These are phyloP conservation scores for Trematosphaeria pertusa DNA, from an alignment of 2,329 filamentous ascomycete species.

Conservation along the genomic window DNA sequence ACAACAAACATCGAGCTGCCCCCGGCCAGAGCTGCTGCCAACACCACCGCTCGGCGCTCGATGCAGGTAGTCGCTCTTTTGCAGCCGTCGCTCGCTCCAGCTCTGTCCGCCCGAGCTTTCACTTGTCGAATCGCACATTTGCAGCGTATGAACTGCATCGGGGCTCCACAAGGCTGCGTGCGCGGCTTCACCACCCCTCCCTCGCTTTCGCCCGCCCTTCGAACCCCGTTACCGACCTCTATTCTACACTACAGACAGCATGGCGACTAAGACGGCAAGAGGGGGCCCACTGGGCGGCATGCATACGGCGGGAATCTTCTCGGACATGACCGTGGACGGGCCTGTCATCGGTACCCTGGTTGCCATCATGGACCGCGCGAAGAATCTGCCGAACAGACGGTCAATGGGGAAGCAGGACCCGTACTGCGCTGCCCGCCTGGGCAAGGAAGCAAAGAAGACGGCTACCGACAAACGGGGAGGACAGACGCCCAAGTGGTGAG, in stretches of 20 bases:
- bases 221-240: slow-evolving; percentile 10
- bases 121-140: slow-evolving; percentile 16
- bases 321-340: slow-evolving; percentile 91
- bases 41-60: not conserved
- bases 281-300: slow-evolving; percentile 58
- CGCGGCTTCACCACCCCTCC: slow-evolving; percentile 15
- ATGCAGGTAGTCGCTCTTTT: slow-evolving; percentile 26
- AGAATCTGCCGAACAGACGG: slow-evolving; percentile 95
- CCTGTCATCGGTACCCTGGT: slow-evolving; percentile 93
- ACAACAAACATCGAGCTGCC: slow-evolving; percentile 11
- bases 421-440: slow-evolving; percentile 90
- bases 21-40: not conserved
- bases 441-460: slow-evolving; percentile 98
- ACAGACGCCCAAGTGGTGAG: slow-evolving; percentile 94
- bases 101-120: not conserved
- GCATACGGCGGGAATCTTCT: slow-evolving; percentile 92
- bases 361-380: slow-evolving; percentile 89
- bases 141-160: slow-evolving; percentile 30
- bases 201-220: not conserved
- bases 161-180: slow-evolving; percentile 19
- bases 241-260: slow-evolving; percentile 21
- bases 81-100: slow-evolving; percentile 12
- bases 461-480: slow-evolving; percentile 91
- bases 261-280: slow-evolving; percentile 46
- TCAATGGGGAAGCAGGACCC: slow-evolving; percentile 99